phyloP scores from a whole-genome alignment of 345 rosid species.

The Brassica incana region DNA sequence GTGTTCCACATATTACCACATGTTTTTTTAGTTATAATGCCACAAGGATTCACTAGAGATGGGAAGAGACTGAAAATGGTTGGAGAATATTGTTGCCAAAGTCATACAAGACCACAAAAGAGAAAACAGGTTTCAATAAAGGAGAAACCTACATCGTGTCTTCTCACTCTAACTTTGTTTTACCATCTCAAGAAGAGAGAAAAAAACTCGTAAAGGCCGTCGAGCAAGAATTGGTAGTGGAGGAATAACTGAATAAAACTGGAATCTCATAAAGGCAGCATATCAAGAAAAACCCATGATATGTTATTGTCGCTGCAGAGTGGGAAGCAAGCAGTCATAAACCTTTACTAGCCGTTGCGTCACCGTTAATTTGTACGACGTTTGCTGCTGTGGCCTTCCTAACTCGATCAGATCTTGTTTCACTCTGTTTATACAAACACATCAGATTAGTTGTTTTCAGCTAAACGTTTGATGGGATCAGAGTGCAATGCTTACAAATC shows the following conservation, averaged over 20 bases:
- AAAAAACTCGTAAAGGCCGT: slow-evolving; percentile 3
- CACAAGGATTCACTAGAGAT: background rate
- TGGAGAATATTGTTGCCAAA: background rate
- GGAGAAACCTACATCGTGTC: background rate
- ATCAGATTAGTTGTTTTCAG: background rate
- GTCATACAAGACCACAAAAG: background rate
- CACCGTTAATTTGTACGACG: slow-evolving; percentile 60
- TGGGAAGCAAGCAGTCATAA: slow-evolving; percentile 81
- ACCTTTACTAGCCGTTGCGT: slow-evolving; percentile 64
- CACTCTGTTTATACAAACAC: slow-evolving; percentile 51
- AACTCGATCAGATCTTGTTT: slow-evolving; percentile 74
- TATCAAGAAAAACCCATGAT: background rate
- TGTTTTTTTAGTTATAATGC: background rate
- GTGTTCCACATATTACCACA: background rate
- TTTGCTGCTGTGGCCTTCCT: slow-evolving; percentile 67
- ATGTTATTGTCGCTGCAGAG: slow-evolving; percentile 47
- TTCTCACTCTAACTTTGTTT: background rate
- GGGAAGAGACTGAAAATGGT: background rate
- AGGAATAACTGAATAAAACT: background rate
- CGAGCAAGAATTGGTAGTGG: background rate
- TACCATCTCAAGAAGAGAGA: background rate
- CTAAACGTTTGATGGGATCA: slow-evolving; percentile 12
- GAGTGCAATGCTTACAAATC: slow-evolving; percentile 53
- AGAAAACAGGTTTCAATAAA: background rate
- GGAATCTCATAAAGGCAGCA: background rate